Conservation (phyloP, 192 early-diverging fungal species). For the Mortierella alpina region DNA sequence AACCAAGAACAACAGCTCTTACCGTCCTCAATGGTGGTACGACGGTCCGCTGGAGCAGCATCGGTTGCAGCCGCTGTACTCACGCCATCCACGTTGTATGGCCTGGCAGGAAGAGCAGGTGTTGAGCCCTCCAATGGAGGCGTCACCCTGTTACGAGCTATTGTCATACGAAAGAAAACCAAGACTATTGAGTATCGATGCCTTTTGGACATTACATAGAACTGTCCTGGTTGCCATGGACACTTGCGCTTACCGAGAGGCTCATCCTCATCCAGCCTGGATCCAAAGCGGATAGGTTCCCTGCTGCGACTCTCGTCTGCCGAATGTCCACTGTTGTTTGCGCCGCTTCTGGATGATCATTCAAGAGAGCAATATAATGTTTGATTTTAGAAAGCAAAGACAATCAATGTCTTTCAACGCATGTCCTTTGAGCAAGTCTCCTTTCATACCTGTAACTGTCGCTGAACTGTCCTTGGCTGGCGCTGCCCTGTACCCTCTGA, state of each 20-base stretch:
- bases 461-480: constrained; percentile 7
- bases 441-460: constrained; percentile 16
- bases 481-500: not conserved
- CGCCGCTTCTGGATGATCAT: constrained; percentile 2
- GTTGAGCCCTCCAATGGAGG: constrained; percentile 24
- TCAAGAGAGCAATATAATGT: not conserved
- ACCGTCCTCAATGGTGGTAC: constrained; percentile 48
- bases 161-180: not conserved
- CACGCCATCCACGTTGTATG: constrained; percentile 14
- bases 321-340: not conserved
- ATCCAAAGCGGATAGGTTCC: constrained; percentile 29
- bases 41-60: constrained; percentile 6
- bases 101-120: constrained; percentile 35
- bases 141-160: constrained; percentile 39
- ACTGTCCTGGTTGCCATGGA: not conserved
- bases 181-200: not conserved
- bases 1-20: not conserved
- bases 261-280: constrained; percentile 27
- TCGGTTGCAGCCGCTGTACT: not conserved
- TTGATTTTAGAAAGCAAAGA: not conserved
- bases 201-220: not conserved
- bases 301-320: not conserved
- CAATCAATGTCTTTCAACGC: not conserved
- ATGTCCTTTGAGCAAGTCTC: not conserved
- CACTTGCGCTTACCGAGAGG: constrained; percentile 28